Evolutionary conservation across 2,329 filamentous ascomycete genomes (phyloP), one percentile per base, ranked within the genome.

Genomic region (Neopestalotiopsis sp.): DNA sequence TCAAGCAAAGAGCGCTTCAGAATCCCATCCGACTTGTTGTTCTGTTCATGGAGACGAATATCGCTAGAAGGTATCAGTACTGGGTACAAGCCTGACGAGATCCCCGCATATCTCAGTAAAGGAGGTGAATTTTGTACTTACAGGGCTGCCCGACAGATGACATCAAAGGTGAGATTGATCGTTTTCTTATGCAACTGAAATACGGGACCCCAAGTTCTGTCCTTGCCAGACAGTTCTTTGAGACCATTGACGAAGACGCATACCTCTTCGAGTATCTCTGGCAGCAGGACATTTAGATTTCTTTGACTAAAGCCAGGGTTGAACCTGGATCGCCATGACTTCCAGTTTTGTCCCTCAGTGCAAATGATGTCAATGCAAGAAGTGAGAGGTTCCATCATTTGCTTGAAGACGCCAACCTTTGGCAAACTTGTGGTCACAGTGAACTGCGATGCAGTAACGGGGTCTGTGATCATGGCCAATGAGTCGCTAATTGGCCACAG

Each of bases 111-210:
- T 12, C n/a, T 30, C 4, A 1, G 28, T 24, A 12, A 17, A 45
- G 17, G 42, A 45, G 13, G 17, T 45, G 9, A 28, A 28, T 28
- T 4, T 28, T 1, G 24, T 4, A 72, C 73, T 70, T 68, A 81
- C 75, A 83, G 70, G 2, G 78, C 74, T 14, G 79, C 76, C n/a
- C 79, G 75, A 17, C 74, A 73, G 60, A 83, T 84, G 34, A 83
- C 74, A 61, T 84, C 82, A 9, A 83, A 78, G 0, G 82, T 80
- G 17, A 84, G 70, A 65, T 80, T 79, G 5, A 76, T 80, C 1
- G 81, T 77, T 20, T 75, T 76, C 7, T 77, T 70, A 66, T 83
- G 76, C 5, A 84, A 72, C 7, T 72, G 66, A 40, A 80, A 80
- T n/a, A 80, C 72, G 14, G 71, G 63, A 24, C 77, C 75, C 78